These are phyloP conservation scores for Salix suchowensis DNA, from an alignment of 345 rosid genomes.

Conservation along the genomic window DNA sequence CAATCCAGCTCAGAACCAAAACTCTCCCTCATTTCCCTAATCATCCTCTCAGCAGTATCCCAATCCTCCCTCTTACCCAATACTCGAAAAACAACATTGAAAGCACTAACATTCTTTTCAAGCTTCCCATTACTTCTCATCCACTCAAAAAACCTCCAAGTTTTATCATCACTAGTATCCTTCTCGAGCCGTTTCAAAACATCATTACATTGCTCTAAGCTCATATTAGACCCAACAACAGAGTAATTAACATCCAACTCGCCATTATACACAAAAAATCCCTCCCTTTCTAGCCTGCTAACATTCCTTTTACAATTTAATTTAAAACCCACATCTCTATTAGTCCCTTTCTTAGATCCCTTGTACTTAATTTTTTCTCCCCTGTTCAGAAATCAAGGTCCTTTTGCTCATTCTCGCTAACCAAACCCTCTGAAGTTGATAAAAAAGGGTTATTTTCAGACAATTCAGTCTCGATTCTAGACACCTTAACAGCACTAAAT, in stretches of 20 bases:
- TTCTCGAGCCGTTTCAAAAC: constrained; percentile 68
- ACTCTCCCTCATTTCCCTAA: constrained; percentile 35
- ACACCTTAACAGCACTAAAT: constrained; percentile 33
- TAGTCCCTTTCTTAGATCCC: constrained; percentile 26
- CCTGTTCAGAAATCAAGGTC: constrained; percentile 17
- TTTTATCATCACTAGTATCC: constrained; percentile 42
- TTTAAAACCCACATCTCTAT: constrained; percentile 32
- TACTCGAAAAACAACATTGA: constrained; percentile 66
- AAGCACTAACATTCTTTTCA: constrained; percentile 54
- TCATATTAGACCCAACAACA: constrained; percentile 36
- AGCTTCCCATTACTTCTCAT: constrained; percentile 66
- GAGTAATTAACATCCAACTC: constrained; percentile 56
- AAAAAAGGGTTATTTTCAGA: constrained; percentile 21
- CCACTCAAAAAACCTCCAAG: constrained; percentile 71
- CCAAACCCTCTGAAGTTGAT: constrained; percentile 15
- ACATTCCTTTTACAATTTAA: constrained; percentile 28
- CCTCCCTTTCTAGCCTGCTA: constrained; percentile 25
- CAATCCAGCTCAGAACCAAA: constrained; percentile 38
- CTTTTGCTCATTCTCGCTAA: constrained; percentile 21
- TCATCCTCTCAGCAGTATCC: constrained; percentile 55
- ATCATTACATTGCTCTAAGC: constrained; percentile 51
- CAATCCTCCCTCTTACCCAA: constrained; percentile 69
- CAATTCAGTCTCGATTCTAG: constrained; percentile 34
- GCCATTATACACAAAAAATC: constrained; percentile 33
- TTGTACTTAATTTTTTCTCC: constrained; percentile 5